These are phyloP conservation scores for Naganishia friedmannii DNA, from an alignment of 768 basidiomycete species.

Conservation along the genomic window DNA sequence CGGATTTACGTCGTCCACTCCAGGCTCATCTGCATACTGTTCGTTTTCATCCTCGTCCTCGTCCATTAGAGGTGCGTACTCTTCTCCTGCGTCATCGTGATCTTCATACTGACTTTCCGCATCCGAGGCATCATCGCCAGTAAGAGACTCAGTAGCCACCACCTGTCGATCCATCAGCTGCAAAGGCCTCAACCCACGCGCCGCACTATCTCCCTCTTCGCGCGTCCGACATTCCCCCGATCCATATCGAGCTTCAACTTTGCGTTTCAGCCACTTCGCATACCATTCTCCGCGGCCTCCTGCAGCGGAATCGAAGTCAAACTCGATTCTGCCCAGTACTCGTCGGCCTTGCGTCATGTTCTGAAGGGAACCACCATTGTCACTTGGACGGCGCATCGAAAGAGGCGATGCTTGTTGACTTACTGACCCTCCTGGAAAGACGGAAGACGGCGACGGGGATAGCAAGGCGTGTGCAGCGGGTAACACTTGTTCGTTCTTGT, in stretches of 20 bases:
- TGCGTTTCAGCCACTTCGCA: conserved; percentile 60
- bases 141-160: not conserved
- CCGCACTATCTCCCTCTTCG: not conserved
- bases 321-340: conserved; percentile 76
- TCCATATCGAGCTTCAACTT: conserved; percentile 21
- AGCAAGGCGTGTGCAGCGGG: conserved; percentile 1
- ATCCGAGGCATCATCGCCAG: not conserved
- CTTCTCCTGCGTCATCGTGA: not conserved
- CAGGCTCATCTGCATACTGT: not conserved
- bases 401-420: conserved; percentile 12
- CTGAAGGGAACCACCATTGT: not conserved
- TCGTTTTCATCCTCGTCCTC: not conserved
- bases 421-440: not conserved
- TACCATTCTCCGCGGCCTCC: conserved; percentile 73
- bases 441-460: conserved; percentile 12
- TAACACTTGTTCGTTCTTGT: not conserved
- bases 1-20: not conserved
- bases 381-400: not conserved
- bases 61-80: conserved; percentile 26
- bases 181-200: not conserved
- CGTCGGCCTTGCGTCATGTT: not conserved
- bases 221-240: not conserved
- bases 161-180: not conserved
- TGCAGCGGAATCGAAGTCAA: conserved; percentile 68
- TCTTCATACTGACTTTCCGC: conserved; percentile 7